These are phyloP conservation scores for Sphagnum contortum DNA, from an alignment of 225 moss, liverwort and hornwort species.

Conservation along the genomic window DNA sequence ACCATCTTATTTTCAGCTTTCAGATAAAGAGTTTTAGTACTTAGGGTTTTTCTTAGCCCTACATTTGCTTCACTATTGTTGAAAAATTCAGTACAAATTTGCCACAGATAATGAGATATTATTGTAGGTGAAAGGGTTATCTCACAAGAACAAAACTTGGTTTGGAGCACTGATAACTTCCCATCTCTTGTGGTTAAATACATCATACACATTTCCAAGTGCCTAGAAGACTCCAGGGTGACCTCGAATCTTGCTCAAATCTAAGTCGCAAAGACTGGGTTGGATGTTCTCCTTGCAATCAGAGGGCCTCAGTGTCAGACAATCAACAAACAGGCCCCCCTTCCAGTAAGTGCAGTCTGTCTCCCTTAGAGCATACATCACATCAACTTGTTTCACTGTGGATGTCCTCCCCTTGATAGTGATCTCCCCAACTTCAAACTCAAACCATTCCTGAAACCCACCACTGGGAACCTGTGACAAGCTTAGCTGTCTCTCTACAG, in stretches of 20 bases:
- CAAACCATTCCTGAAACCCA: conserved; percentile 73
- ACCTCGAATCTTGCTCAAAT: conserved; percentile 12
- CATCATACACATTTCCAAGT: too few relatives aligned
- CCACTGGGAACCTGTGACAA: conserved; percentile 30
- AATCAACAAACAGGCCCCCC: conserved; percentile 76
- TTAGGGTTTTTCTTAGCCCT: too few relatives aligned
- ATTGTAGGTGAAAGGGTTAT: too few relatives aligned
- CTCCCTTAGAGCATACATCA: conserved; percentile 49
- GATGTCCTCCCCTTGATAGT: conserved; percentile 36
- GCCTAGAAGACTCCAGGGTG: conserved; percentile 28
- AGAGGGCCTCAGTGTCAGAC: conserved; percentile 52
- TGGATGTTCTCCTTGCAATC: conserved; percentile 36
- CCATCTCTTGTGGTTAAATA: too few relatives aligned
- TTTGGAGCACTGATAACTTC: too few relatives aligned
- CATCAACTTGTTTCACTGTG: conserved; percentile 36
- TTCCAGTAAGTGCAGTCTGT: conserved; percentile 75
- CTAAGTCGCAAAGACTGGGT: not conserved
- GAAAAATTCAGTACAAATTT: too few relatives aligned
- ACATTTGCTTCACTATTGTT: too few relatives aligned
- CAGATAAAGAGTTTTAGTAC: too few relatives aligned
- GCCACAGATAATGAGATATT: too few relatives aligned
- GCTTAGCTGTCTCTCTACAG: conserved; percentile 53
- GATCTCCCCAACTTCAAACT: conserved; percentile 78
- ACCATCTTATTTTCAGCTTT: too few relatives aligned
- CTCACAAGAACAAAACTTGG: too few relatives aligned